Evolutionary conservation across 345 rosid species (phyloP).

Genomic region (Psidium friedrichsthalianum): DNA sequence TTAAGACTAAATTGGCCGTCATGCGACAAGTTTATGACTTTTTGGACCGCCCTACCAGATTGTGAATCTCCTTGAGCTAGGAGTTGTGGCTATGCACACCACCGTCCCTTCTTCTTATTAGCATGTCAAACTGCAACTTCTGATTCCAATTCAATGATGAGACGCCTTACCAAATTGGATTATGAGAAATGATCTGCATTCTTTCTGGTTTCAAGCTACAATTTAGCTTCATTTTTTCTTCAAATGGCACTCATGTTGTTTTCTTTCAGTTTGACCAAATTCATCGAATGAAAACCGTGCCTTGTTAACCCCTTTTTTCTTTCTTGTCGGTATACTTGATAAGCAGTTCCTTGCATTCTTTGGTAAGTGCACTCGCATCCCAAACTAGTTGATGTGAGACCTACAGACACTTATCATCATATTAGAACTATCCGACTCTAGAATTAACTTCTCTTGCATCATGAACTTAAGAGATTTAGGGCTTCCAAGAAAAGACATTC

Average conservation of each 20-base stretch:
- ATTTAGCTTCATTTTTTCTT: neutral
- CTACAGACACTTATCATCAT: neutral
- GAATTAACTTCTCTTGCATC: neutral
- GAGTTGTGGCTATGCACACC: neutral
- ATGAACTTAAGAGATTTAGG: neutral
- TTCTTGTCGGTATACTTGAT: neutral
- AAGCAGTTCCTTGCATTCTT: neutral
- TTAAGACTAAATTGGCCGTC: fast-evolving
- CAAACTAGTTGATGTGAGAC: neutral
- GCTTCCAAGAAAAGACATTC: neutral
- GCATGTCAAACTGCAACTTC: neutral
- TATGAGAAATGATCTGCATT: neutral
- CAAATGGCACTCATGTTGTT: neutral
- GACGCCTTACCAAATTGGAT: neutral
- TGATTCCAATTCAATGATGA: neutral
- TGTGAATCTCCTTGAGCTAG: neutral
- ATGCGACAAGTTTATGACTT: fast-evolving
- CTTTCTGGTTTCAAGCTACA: neutral
- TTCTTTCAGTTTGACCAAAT: neutral
- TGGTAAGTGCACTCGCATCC: neutral
- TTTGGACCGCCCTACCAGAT: fast-evolving
- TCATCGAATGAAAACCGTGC: neutral
- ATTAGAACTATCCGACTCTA: neutral
- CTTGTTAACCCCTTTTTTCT: neutral
- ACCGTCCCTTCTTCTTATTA: neutral